A percentile compares a stretch with the other conserved stretches of the same genome.
Evolutionary conservation across 805 yeast genomes (phyloP).

Genomic region (Candida pseudofarinosa): DNA sequence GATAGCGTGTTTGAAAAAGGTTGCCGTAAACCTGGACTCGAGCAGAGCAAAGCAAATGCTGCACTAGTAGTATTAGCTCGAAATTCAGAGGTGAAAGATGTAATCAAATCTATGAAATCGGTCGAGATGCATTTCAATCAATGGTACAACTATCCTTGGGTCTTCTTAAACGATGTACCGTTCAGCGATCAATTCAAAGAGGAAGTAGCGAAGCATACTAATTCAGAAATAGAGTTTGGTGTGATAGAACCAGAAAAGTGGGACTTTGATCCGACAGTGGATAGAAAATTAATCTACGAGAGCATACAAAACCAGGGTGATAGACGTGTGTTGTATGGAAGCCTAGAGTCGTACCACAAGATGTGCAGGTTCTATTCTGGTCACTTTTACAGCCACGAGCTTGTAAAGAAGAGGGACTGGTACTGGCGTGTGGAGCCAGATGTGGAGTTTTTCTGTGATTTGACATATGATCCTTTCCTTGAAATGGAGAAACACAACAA

Average conservation of each 20-base stretch:
- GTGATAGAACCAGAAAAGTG: constrained; percentile 54
- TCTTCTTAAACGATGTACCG: constrained; percentile 77
- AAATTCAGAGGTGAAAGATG: constrained; percentile 77
- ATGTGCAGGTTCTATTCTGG: constrained; percentile 96
- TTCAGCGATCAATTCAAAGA: constrained; percentile 62
- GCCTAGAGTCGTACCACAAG: constrained; percentile 76
- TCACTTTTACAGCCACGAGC: constrained; percentile 71
- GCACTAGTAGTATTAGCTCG: constrained; percentile 81
- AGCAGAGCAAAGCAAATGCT: constrained; percentile 63
- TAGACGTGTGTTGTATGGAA: constrained; percentile 79
- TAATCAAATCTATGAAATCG: constrained; percentile 63
- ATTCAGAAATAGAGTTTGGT: constrained; percentile 71
- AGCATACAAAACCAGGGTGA: constrained; percentile 74
- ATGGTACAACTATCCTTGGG: constrained; percentile 93
- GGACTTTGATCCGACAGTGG: constrained; percentile 53
- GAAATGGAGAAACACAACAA: constrained; percentile 71
- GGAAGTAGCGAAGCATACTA: constrained; percentile 49
- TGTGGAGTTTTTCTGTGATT: constrained; percentile 84
- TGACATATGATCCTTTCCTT: constrained; percentile 85
- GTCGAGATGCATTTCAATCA: constrained; percentile 88
- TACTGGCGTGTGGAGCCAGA: constrained; percentile 97
- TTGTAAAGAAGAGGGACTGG: constrained; percentile 73
- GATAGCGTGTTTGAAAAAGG: constrained; percentile 52
- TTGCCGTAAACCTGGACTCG: constrained; percentile 44
- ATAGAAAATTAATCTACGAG: constrained; percentile 46